These are phyloP conservation scores for Paraglomus brasilianum DNA, from an alignment of 192 early-diverging fungal species.

Conservation along the genomic window DNA sequence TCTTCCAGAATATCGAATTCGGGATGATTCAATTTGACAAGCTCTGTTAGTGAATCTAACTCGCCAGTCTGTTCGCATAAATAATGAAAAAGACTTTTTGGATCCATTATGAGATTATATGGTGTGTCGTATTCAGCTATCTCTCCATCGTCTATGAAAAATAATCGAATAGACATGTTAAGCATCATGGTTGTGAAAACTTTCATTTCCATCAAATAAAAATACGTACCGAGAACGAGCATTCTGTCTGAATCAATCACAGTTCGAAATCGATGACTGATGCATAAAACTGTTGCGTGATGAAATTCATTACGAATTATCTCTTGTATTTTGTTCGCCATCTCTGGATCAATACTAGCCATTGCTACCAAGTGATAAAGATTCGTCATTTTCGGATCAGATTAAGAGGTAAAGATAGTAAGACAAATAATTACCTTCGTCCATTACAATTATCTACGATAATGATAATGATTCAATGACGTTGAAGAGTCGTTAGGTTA, in stretches of 20 bases:
- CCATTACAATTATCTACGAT: slow-evolving; percentile 43
- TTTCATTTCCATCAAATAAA: not conserved
- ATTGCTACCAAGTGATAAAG: slow-evolving; percentile 46
- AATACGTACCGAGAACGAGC: slow-evolving; percentile 58
- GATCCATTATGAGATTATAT: slow-evolving; percentile 59
- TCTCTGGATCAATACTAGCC: slow-evolving; percentile 63
- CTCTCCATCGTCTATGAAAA: slow-evolving; percentile 59
- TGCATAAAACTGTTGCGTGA: slow-evolving; percentile 59
- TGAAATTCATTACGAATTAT: slow-evolving; percentile 56
- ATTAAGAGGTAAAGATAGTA: not conserved
- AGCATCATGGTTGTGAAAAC: too few relatives aligned
- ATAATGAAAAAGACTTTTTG: slow-evolving; percentile 60
- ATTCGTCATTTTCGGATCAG: not conserved
- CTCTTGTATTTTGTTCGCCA: slow-evolving; percentile 58
- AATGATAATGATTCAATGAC: too few relatives aligned
- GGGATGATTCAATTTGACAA: slow-evolving; percentile 46
- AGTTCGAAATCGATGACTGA: slow-evolving; percentile 61
- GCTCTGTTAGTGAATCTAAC: slow-evolving; percentile 62
- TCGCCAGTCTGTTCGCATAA: slow-evolving; percentile 88
- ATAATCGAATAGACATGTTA: not conserved
- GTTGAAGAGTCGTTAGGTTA: not conserved
- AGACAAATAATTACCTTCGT: slow-evolving; percentile 41
- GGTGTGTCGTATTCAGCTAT: slow-evolving; percentile 85
- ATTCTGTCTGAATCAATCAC: slow-evolving; percentile 75
- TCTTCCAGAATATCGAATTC: not conserved